Evolutionary conservation across 2,329 filamentous ascomycete species (phyloP), one percentile per base, ranked within the genome.

Genomic region (Thelonectria rubi): DNA sequence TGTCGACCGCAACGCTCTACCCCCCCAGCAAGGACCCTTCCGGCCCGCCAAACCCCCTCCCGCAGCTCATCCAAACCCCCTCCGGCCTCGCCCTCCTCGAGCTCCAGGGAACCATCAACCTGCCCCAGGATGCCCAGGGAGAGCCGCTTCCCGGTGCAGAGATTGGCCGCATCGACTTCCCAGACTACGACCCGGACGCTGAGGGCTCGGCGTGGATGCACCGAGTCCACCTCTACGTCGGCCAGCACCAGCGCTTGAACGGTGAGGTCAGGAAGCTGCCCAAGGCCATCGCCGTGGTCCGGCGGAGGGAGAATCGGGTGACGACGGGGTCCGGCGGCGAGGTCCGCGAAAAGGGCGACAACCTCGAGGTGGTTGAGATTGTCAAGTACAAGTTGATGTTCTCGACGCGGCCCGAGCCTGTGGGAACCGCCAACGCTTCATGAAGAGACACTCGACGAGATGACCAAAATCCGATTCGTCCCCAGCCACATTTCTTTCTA

Each of bases 201-300:
- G 72, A 72, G 50, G 76, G 87, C 69, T 89, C 86, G 0, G 85
- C 85, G 10, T 97, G 94, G 94, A 97, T 94, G 91, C 96, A 93
- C 78, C 85, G 87, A 37, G 93, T 94, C 26, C 92, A 97, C 73
- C 80, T 98, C 50, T 97, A 94, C 74, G 86, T 98, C 5, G 95
- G 94, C 6, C 87, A 90, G 72, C 91, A 97, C 75, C 95, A 98
- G 79, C 86, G 94, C 62, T 85, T 98, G 73, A 91, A 88, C 1
- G 95, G 95, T 3, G 93, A 98, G 76, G 88, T 97, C 50, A 97
- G 93, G 82, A 97, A 93, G 78, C 79, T 98, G 51, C 85, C 86
- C 6, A 91, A 87, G 72, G 89, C 94, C 3, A 74, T 97, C 67
- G 95, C 90, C 4, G 82, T 98, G n/a, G 82, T 98, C 21, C 84